phyloP scores from a whole-genome alignment of 345 rosid species.

The Corchorus olitorius region DNA sequence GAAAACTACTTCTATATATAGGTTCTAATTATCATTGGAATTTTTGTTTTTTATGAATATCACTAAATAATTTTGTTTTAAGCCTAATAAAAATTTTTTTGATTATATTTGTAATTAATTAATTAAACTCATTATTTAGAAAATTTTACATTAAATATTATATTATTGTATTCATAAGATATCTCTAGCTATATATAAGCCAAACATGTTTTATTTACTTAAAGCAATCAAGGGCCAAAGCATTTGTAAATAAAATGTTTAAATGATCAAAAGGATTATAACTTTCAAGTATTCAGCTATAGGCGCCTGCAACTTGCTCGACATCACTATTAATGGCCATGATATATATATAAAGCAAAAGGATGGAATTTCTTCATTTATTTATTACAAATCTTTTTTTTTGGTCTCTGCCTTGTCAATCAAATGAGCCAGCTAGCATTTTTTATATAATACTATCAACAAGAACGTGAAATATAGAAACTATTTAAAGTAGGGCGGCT shows the following conservation, averaged over 20 bases:
- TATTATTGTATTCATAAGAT: no score
- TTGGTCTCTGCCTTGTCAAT: neutral
- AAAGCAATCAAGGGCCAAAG: neutral
- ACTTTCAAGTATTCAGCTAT: neutral
- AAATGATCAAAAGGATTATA: neutral
- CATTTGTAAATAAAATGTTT: neutral
- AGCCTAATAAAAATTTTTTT: no score
- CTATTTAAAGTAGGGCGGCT: neutral
- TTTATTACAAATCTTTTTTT: neutral
- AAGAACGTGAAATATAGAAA: neutral
- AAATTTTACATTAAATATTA: no score
- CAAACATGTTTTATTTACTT: neutral
- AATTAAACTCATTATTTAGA: no score
- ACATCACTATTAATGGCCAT: neutral
- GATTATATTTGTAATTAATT: no score
- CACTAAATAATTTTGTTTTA: no score
- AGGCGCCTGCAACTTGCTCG: neutral
- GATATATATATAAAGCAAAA: neutral
- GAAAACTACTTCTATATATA: no score
- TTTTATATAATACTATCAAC: neutral
- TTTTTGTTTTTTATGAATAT: no score
- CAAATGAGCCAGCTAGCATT: constrained; percentile 10
- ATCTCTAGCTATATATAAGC: neutral
- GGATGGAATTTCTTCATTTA: neutral
- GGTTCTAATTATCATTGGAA: no score